Evolutionary conservation across 257 asterid species (phyloP).

Genomic region (Cynanchum wilfordii): DNA sequence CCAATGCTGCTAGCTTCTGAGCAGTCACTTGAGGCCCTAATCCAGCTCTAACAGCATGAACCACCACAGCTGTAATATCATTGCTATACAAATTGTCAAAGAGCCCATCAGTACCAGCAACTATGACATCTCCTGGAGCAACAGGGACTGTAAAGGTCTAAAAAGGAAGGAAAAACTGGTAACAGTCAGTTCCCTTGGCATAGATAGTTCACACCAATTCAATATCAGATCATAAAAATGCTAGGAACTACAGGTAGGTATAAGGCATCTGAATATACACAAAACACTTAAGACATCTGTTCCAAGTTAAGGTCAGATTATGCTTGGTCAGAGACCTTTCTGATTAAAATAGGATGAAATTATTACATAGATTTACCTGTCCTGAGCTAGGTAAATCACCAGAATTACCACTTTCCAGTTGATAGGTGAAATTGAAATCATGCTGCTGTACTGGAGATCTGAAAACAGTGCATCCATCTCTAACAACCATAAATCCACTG

Average conservation of each 20-base stretch:
- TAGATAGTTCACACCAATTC: not conserved
- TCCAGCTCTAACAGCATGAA: constrained; percentile 81
- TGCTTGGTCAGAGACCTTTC: not conserved
- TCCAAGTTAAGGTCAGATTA: not conserved
- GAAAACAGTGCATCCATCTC: constrained; percentile 80
- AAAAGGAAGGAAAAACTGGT: constrained; percentile 22
- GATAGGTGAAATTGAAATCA: constrained; percentile 90
- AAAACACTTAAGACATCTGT: not conserved
- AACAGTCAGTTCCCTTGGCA: not conserved
- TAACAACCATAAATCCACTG: constrained; percentile 91
- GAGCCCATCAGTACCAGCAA: constrained; percentile 98
- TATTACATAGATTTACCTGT: constrained; percentile 43
- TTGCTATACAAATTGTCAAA: constrained; percentile 88
- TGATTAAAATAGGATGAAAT: constrained; percentile 2
- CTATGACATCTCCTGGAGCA: constrained; percentile 91
- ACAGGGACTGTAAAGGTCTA: constrained; percentile 80
- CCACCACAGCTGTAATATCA: constrained; percentile 79
- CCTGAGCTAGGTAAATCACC: constrained; percentile 96
- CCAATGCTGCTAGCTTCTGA: constrained; percentile 85
- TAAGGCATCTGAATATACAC: not conserved
- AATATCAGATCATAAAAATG: not conserved
- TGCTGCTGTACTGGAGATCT: constrained; percentile 93
- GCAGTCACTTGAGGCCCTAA: constrained; percentile 89
- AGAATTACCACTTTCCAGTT: constrained; percentile 68
- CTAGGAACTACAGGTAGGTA: not conserved